Conservation (phyloP, 768 basidiomycete genomes). For the Tricholoma hemisulphureum region DNA sequence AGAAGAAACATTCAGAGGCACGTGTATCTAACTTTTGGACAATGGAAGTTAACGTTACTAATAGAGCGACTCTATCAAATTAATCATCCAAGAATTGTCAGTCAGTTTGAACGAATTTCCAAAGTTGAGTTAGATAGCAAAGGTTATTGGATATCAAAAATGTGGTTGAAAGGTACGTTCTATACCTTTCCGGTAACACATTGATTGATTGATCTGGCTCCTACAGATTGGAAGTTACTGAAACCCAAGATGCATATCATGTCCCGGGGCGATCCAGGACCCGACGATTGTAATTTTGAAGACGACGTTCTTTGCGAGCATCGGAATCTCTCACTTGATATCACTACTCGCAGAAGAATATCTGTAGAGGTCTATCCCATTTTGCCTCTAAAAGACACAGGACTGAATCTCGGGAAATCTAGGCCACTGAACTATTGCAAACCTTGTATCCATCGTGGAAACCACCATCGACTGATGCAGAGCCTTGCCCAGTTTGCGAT, state of each 20-base stretch:
- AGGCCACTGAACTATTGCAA: slow-evolving; percentile 60
- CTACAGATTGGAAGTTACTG: slow-evolving; percentile 66
- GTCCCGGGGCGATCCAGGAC: slow-evolving; percentile 60
- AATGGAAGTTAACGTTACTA: slow-evolving; percentile 2
- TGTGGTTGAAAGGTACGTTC: slow-evolving; percentile 69
- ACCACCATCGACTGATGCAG: slow-evolving; percentile 48
- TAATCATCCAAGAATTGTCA: slow-evolving; percentile 63
- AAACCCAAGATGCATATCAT: slow-evolving; percentile 77
- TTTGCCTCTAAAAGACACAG: background rate
- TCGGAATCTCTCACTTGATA: slow-evolving; percentile 54
- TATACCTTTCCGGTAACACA: background rate
- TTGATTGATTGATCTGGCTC: background rate
- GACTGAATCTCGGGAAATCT: slow-evolving; percentile 4
- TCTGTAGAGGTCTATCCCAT: slow-evolving; percentile 49
- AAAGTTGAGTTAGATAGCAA: slow-evolving; percentile 39
- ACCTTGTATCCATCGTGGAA: slow-evolving; percentile 65
- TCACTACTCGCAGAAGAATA: slow-evolving; percentile 58
- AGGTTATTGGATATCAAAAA: slow-evolving; percentile 74
- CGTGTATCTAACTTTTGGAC: slow-evolving; percentile 23
- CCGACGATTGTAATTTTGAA: slow-evolving; percentile 55
- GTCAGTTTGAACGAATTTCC: slow-evolving; percentile 54
- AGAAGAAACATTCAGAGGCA: slow-evolving; percentile 51
- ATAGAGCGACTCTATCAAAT: slow-evolving; percentile 68
- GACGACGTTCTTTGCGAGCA: slow-evolving; percentile 74
- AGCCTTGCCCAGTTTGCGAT: slow-evolving; percentile 66